Percentiles rank a stretch among this genome's conserved stretches.
Conservation (phyloP, 306 rosid species). For the Cucumis melo region DNA sequence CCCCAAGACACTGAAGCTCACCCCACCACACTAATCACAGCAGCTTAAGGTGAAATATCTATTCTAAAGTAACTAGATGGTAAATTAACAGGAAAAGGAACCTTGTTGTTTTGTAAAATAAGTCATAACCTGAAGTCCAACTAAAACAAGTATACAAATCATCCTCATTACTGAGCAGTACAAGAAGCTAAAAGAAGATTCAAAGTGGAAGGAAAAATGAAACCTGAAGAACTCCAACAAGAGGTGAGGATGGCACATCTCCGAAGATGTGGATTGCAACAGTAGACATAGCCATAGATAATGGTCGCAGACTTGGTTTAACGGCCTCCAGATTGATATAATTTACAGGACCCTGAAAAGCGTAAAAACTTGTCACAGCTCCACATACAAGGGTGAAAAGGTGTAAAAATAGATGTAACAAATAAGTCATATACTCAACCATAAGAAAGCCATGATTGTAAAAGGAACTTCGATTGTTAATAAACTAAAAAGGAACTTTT, state of each 20-base stretch:
- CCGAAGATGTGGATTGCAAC: slow-evolving; percentile 79
- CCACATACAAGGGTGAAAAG: background rate
- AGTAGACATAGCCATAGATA: slow-evolving; percentile 72
- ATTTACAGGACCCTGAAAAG: slow-evolving; percentile 72
- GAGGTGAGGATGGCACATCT: slow-evolving; percentile 86
- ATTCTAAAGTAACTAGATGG: background rate
- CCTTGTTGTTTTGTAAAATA: background rate
- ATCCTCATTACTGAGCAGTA: background rate
- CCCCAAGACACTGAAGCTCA: background rate
- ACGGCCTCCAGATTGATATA: slow-evolving; percentile 55
- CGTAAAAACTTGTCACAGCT: slow-evolving; percentile 5
- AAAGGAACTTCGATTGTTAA: background rate
- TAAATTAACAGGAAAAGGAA: background rate
- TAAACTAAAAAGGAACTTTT: no score
- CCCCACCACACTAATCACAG: background rate
- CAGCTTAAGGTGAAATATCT: background rate
- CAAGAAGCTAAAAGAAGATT: background rate
- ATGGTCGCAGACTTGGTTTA: slow-evolving; percentile 67
- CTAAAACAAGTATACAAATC: background rate
- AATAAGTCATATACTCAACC: background rate
- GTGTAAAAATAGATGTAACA: background rate
- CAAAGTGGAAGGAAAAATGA: background rate
- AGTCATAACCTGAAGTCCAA: background rate
- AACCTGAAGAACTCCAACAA: slow-evolving; percentile 80
- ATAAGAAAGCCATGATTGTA: background rate